A percentile compares a stretch with the other conserved stretches of the same genome.
Conservation (phyloP, 164 flowering plant genomes). For the Annona squamosa region DNA sequence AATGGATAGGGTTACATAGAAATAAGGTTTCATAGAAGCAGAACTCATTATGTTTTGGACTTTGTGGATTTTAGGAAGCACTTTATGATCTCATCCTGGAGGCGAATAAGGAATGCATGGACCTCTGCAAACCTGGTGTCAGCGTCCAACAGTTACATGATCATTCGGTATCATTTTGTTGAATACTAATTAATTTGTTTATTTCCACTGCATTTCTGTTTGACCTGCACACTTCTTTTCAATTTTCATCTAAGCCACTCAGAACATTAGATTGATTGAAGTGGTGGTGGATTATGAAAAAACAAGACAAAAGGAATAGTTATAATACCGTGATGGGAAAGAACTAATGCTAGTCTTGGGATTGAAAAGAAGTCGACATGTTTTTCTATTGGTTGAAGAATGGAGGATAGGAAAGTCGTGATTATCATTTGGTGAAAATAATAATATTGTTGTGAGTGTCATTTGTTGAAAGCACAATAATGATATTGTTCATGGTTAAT, state of each 20-base stretch:
- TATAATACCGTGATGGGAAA: too few species aligned
- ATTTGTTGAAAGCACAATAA: too few species aligned
- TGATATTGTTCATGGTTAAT: too few species aligned
- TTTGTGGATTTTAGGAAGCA: slow-evolving; percentile 53
- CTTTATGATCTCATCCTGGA: slow-evolving; percentile 77
- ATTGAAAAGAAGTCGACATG: too few species aligned
- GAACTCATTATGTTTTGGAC: slow-evolving; percentile 6
- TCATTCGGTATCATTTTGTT: slow-evolving; percentile 49
- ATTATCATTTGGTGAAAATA: too few species aligned
- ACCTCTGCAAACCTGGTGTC: slow-evolving; percentile 82
- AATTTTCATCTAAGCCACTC: background rate
- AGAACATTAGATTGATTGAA: background rate
- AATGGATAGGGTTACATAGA: too few species aligned
- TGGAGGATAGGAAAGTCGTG: too few species aligned
- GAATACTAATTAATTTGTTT: background rate
- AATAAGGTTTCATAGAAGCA: too few species aligned
- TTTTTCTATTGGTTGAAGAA: too few species aligned
- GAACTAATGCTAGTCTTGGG: too few species aligned
- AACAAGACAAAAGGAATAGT: too few species aligned
- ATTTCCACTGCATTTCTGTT: background rate
- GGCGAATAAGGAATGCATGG: slow-evolving; percentile 77
- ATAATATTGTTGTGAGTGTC: background rate
- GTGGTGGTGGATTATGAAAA: background rate
- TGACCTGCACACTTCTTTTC: background rate
- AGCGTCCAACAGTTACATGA: slow-evolving; percentile 71